Conservation (phyloP, 108 stramenopile genomes). For the Nannochloropsis gaditana region DNA sequence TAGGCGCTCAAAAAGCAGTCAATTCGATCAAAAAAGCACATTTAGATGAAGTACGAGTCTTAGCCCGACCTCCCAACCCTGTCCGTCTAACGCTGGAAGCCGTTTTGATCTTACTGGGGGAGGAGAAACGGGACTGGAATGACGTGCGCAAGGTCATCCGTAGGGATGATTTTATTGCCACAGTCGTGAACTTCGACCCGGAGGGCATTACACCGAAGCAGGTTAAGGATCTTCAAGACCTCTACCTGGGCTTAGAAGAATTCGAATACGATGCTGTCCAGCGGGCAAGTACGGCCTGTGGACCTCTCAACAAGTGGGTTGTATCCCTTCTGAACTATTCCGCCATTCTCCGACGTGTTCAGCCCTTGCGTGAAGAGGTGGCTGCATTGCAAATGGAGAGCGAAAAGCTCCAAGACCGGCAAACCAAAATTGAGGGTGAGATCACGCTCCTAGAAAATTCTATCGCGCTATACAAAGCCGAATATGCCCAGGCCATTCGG, state of each 20-base stretch:
- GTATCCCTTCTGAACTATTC: constrained; percentile 86
- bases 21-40: constrained; percentile 88
- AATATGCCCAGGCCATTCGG: constrained; percentile 87
- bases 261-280: constrained; percentile 40
- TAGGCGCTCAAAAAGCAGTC: constrained; percentile 75
- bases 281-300: constrained; percentile 74
- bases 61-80: constrained; percentile 84
- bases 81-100: constrained; percentile 89
- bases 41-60: constrained; percentile 84
- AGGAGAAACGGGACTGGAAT: constrained; percentile 76
- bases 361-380: constrained; percentile 93
- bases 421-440: not conserved
- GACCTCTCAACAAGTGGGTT: constrained; percentile 94
- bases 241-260: not conserved
- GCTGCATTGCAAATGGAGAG: constrained; percentile 52
- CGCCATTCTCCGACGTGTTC: constrained; percentile 81
- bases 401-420: constrained; percentile 22
- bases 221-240: not conserved
- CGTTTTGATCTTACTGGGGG: constrained; percentile 88
- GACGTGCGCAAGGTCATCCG: constrained; percentile 84
- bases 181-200: constrained; percentile 87
- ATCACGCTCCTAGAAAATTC: not conserved
- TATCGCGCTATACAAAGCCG: constrained; percentile 69
- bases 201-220: constrained; percentile 67
- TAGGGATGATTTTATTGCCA: constrained; percentile 87